A percentile compares a stretch with the other conserved stretches of the same genome.
phyloP scores from a whole-genome alignment of 2,329 filamentous ascomycete species.

The Fusarium gaditjirri region DNA sequence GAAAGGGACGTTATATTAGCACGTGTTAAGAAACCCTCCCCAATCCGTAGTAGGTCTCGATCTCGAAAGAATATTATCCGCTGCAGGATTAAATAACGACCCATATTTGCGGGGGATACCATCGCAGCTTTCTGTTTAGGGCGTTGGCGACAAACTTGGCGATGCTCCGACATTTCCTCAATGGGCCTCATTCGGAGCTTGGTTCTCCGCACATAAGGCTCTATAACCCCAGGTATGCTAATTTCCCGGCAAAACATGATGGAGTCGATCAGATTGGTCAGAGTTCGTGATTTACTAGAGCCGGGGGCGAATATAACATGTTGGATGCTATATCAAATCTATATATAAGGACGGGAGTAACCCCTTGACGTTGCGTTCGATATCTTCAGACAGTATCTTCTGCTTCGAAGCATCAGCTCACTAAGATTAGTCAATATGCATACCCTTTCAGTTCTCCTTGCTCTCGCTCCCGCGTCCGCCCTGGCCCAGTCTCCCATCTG shows the following conservation, averaged over 20 bases:
- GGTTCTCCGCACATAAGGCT: conserved; percentile 13
- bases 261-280: not conserved
- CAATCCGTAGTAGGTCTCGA: not conserved
- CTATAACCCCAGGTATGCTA: not conserved
- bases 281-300: not conserved
- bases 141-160: not conserved
- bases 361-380: not conserved
- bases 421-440: not conserved
- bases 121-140: conserved; percentile 4
- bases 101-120: not conserved
- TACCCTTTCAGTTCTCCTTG: conserved; percentile 5
- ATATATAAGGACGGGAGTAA: conserved; percentile 6
- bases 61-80: not conserved
- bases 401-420: not conserved
- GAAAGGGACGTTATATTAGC: not conserved
- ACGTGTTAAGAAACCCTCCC: not conserved
- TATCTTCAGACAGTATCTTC: not conserved
- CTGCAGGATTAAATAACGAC: not conserved
- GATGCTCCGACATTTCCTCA: conserved; percentile 30
- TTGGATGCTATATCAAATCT: not conserved
- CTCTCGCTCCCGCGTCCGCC: conserved; percentile 3
- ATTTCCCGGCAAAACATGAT: conserved; percentile 3
- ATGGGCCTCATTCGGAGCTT: conserved; percentile 23
- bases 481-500: conserved; percentile 16
- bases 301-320: not conserved